Percentiles rank a stretch among this genome's conserved stretches.
Evolutionary conservation across 73 alveolate genomes (phyloP).

Genomic region (Paramecium biaurelia): DNA sequence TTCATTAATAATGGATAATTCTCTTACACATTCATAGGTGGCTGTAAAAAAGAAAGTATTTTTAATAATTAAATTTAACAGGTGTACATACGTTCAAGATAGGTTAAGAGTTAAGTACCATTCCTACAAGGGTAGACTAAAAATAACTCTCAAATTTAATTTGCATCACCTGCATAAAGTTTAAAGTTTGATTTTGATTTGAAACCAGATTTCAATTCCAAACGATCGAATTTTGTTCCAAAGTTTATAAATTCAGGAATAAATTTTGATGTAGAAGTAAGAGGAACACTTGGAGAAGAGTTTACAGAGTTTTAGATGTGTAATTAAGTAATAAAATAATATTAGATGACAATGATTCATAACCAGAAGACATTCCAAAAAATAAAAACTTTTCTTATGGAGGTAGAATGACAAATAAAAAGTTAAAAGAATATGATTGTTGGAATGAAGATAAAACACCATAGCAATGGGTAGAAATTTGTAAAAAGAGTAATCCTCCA

Average conservation of each 20-base stretch:
- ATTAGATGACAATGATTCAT: neutral
- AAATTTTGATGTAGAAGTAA: neutral
- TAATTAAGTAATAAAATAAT: neutral
- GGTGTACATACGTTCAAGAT: neutral
- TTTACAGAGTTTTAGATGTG: conserved; percentile 34
- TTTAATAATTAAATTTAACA: neutral
- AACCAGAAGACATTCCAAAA: conserved; percentile 52
- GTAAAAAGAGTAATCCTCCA: conserved; percentile 19
- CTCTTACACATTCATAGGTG: neutral
- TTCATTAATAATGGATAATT: neutral
- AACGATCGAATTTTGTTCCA: conserved; percentile 45
- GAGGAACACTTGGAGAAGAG: conserved; percentile 49
- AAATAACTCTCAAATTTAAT: neutral
- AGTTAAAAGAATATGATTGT: conserved; percentile 59
- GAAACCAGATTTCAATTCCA: conserved; percentile 9
- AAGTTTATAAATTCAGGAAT: neutral
- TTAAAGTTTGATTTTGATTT: conserved; percentile 18
- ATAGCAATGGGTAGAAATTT: conserved; percentile 27
- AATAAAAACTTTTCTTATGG: conserved; percentile 51
- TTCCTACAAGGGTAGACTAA: neutral
- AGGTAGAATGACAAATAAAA: conserved; percentile 58
- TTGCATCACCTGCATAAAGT: neutral
- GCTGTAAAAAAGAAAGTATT: neutral
- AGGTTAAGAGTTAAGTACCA: neutral
- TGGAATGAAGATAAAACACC: conserved; percentile 69